Conservation (phyloP, 371 early-diverging fungal species). For the Haplosporangium sp. region DNA sequence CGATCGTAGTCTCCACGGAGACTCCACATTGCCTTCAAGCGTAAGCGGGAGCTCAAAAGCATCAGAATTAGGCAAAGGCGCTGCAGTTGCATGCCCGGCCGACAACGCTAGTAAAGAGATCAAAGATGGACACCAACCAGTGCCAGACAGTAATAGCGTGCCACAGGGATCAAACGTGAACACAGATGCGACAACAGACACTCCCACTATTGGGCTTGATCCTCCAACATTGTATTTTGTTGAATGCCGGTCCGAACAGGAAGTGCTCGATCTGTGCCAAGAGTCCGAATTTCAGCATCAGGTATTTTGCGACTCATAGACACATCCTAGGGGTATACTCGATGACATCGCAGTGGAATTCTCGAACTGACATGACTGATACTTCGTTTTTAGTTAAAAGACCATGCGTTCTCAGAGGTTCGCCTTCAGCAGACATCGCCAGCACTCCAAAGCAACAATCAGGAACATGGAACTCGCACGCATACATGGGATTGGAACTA, state of each 20-base stretch:
- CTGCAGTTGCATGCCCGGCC: background rate
- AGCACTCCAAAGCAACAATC: background rate
- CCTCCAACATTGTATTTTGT: slow-evolving; percentile 29
- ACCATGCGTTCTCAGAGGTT: slow-evolving; percentile 14
- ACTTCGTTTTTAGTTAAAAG: slow-evolving; percentile 6
- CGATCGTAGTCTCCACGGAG: too few species aligned
- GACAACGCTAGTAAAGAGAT: background rate
- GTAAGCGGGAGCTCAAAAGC: background rate
- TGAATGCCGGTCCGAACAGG: slow-evolving; percentile 28
- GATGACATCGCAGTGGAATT: too few species aligned
- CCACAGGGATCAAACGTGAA: slow-evolving; percentile 3
- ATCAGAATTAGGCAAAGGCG: background rate
- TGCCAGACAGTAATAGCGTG: background rate
- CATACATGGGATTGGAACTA: slow-evolving; percentile 33
- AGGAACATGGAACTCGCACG: background rate
- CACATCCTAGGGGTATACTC: too few species aligned
- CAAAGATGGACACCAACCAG: background rate
- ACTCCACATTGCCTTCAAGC: background rate
- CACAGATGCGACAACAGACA: background rate
- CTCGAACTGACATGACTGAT: background rate
- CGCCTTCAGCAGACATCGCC: background rate
- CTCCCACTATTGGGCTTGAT: background rate
- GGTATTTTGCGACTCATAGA: slow-evolving; percentile 16
- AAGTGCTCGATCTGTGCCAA: slow-evolving; percentile 24
- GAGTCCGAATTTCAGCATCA: slow-evolving; percentile 26